These are phyloP conservation scores for Chlorella sorokiniana DNA, from an alignment of 139 green algal species.

Conservation along the genomic window DNA sequence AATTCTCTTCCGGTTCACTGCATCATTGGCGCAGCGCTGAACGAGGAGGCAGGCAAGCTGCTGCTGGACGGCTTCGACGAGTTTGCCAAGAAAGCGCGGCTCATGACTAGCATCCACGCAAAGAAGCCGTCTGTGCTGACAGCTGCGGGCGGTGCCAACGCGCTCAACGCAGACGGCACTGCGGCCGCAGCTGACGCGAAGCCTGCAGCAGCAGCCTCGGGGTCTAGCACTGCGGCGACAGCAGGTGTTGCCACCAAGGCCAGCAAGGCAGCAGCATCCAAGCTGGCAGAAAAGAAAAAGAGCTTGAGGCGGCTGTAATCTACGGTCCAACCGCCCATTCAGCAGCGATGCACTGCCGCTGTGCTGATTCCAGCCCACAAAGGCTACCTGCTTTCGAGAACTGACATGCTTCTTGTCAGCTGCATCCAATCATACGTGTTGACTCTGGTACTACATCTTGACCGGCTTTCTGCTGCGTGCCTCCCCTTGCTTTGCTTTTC, in stretches of 20 bases:
- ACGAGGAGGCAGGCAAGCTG: constrained; percentile 96
- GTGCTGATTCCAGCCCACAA: too few relatives aligned
- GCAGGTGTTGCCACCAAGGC: constrained; percentile 57
- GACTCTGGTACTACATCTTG: too few relatives aligned
- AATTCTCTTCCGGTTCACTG: background rate
- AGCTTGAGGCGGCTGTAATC: constrained; percentile 79
- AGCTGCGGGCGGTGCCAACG: constrained; percentile 74
- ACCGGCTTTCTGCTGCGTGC: too few relatives aligned
- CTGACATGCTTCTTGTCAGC: too few relatives aligned
- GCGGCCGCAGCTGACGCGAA: constrained; percentile 26
- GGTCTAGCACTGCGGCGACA: background rate
- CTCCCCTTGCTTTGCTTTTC: too few relatives aligned
- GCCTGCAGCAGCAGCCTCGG: constrained; percentile 6
- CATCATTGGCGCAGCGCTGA: constrained; percentile 69
- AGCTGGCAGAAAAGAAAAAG: constrained; percentile 72
- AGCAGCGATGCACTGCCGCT: too few relatives aligned
- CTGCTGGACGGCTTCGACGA: constrained; percentile 90
- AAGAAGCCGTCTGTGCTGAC: constrained; percentile 70
- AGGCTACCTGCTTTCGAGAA: too few relatives aligned
- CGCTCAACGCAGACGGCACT: constrained; percentile 57
- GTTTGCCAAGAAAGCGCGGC: constrained; percentile 82
- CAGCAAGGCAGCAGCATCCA: constrained; percentile 52
- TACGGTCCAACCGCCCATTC: too few relatives aligned
- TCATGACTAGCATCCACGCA: constrained; percentile 93
- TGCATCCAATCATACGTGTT: too few relatives aligned